Evolutionary conservation across 495 filamentous ascomycete genomes (phyloP).

Genomic region (Annulohypoxylon maeteangense): DNA sequence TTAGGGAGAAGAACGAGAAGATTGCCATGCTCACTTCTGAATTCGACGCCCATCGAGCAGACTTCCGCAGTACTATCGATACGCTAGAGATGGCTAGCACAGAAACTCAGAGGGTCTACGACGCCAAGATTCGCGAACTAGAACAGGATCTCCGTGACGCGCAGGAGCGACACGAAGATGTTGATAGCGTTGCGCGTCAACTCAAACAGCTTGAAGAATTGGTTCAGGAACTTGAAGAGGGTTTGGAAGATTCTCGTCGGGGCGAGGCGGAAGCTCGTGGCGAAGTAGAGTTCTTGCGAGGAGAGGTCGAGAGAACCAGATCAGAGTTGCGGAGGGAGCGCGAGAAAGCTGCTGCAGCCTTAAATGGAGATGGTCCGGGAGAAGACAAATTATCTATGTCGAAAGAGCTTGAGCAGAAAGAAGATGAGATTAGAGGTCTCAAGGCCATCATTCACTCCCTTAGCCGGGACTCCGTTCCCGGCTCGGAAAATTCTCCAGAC

Average conservation of each 20-base stretch:
- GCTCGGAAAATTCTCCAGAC: slow-evolving; percentile 51
- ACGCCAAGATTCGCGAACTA: slow-evolving; percentile 90
- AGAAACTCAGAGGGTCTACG: slow-evolving; percentile 98
- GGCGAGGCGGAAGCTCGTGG: slow-evolving; percentile 97
- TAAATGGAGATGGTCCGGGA: slow-evolving; percentile 62
- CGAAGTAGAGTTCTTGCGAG: slow-evolving; percentile 95
- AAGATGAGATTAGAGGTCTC: slow-evolving; percentile 95
- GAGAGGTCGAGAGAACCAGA: slow-evolving; percentile 94
- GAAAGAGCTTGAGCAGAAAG: slow-evolving; percentile 91
- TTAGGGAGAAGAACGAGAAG: slow-evolving; percentile 97
- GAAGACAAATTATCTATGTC: slow-evolving; percentile 57
- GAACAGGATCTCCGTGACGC: slow-evolving; percentile 83
- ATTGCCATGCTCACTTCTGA: slow-evolving; percentile 91
- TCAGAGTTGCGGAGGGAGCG: slow-evolving; percentile 87
- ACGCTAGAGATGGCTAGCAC: slow-evolving; percentile 95
- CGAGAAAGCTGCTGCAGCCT: slow-evolving; percentile 81
- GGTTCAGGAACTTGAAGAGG: slow-evolving; percentile 96
- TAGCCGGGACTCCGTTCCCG: slow-evolving; percentile 74
- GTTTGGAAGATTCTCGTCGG: slow-evolving; percentile 91
- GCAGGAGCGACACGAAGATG: slow-evolving; percentile 84
- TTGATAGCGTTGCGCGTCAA: slow-evolving; percentile 88
- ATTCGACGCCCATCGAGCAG: slow-evolving; percentile 93
- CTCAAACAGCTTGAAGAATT: slow-evolving; percentile 95
- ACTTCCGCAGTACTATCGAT: slow-evolving; percentile 97
- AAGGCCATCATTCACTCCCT: slow-evolving; percentile 98